Percentiles rank a stretch among this genome's conserved stretches.
Conservation (phyloP, 139 green algal species). For the Chlamydomonas schloesseri region DNA sequence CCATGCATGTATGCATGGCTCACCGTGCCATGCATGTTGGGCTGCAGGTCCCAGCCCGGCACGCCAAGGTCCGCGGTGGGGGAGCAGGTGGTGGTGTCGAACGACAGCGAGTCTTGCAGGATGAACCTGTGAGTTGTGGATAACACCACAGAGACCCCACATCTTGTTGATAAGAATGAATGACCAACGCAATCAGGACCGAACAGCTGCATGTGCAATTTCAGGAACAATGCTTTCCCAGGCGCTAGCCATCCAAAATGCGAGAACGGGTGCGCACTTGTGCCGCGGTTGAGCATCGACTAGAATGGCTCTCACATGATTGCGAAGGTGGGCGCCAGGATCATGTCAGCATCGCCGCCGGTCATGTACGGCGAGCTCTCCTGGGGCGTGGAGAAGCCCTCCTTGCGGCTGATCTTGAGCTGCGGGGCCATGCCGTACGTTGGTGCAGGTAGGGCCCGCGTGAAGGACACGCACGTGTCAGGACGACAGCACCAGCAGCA, state of each 20-base stretch:
- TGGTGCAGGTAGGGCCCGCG: no score
- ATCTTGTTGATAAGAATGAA: no score
- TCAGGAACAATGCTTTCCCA: not conserved
- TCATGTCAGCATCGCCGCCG: not conserved
- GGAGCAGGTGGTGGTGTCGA: not conserved
- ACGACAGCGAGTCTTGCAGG: not conserved
- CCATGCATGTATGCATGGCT: no score
- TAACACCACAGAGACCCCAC: no score
- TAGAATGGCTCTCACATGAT: not conserved
- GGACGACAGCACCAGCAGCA: no score
- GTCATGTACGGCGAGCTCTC: not conserved
- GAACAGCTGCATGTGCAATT: not conserved
- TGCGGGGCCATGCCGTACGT: no score
- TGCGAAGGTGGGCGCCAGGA: slow-evolving; percentile 2
- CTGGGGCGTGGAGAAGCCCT: not conserved
- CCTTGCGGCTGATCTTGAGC: not conserved
- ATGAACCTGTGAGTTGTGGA: not conserved
- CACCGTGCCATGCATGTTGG: not conserved
- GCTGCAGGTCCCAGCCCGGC: not conserved
- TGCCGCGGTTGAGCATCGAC: no score
- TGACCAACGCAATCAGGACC: no score
- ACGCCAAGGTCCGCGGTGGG: not conserved
- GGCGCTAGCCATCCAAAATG: no score
- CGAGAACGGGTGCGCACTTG: no score
- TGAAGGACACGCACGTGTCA: no score